A percentile compares a stretch with the other conserved stretches of the same genome.
Evolutionary conservation across 495 filamentous ascomycete genomes (phyloP).

Genomic region (Penicillium daleae): DNA sequence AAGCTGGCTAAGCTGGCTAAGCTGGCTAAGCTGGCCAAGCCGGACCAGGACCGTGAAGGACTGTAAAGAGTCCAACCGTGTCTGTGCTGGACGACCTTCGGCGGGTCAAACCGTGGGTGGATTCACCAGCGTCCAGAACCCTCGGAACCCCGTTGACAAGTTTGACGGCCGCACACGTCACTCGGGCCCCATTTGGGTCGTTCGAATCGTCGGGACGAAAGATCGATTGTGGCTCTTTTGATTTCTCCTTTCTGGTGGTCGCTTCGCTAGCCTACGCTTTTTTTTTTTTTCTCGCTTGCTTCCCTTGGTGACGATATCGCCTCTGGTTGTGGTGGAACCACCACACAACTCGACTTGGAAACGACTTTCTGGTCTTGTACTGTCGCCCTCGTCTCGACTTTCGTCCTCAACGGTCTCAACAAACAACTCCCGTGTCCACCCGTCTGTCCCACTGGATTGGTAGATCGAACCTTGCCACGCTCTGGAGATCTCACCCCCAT

Average conservation of each 20-base stretch:
- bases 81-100: too few relatives aligned
- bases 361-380: background rate
- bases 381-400: background rate
- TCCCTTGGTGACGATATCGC: conserved; percentile 9
- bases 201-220: background rate
- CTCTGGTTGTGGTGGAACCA: conserved; percentile 7
- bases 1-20: background rate
- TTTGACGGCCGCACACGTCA: conserved; percentile 33
- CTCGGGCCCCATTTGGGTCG: conserved; percentile 14
- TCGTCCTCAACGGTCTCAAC: background rate
- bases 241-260: conserved; percentile 16
- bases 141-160: conserved; percentile 1
- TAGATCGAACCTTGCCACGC: conserved; percentile 22
- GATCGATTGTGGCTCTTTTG: background rate
- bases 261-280: conserved; percentile 10
- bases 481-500: conserved; percentile 4
- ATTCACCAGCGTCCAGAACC: conserved; percentile 13
- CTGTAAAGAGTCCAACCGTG: too few relatives aligned
- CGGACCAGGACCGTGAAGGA: too few relatives aligned
- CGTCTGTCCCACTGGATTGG: conserved; percentile 10
- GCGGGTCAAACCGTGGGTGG: conserved; percentile 13
- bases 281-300: conserved; percentile 12
- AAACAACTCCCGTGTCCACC: background rate
- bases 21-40: too few relatives aligned
- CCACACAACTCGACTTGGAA: background rate